Conservation (phyloP, 495 filamentous ascomycete genomes). For the Trichoderma asperelloides region DNA sequence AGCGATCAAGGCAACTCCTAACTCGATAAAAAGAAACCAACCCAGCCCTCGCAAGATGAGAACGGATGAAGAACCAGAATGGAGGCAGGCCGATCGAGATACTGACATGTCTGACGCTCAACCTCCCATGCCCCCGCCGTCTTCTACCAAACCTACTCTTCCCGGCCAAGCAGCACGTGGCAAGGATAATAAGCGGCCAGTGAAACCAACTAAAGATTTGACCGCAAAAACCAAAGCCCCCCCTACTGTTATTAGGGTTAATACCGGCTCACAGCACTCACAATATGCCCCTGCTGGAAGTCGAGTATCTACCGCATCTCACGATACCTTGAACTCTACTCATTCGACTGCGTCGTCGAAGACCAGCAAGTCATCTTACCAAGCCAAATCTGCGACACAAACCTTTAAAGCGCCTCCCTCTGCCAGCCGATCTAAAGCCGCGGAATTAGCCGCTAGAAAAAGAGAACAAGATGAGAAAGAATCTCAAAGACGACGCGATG, state of each 20-base stretch:
- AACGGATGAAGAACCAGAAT: slow-evolving; percentile 34
- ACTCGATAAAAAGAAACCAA: slow-evolving; percentile 39
- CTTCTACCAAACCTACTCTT: slow-evolving; percentile 40
- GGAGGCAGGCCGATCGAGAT: slow-evolving; percentile 31
- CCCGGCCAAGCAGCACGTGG: slow-evolving; percentile 40
- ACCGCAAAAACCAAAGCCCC: slow-evolving; percentile 59
- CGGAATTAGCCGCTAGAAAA: slow-evolving; percentile 60
- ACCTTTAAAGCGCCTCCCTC: slow-evolving; percentile 67
- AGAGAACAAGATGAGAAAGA: slow-evolving; percentile 74
- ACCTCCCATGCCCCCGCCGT: slow-evolving; percentile 43
- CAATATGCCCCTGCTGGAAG: slow-evolving; percentile 52
- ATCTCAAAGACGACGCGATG: slow-evolving; percentile 67
- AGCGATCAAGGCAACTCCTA: slow-evolving; percentile 30
- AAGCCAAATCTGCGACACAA: slow-evolving; percentile 52
- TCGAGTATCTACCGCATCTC: slow-evolving; percentile 46
- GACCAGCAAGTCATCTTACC: slow-evolving; percentile 56
- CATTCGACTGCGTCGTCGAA: slow-evolving; percentile 42
- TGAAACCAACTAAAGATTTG: slow-evolving; percentile 62
- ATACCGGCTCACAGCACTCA: slow-evolving; percentile 55
- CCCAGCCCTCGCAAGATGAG: slow-evolving; percentile 31
- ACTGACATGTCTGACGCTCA: slow-evolving; percentile 44
- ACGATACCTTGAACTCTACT: slow-evolving; percentile 47
- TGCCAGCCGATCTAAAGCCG: slow-evolving; percentile 48
- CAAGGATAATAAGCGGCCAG: slow-evolving; percentile 51
- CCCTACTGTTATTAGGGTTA: slow-evolving; percentile 71